Evolutionary conservation across 164 flowering plant species (phyloP).

Genomic region (Annona cherimola): DNA sequence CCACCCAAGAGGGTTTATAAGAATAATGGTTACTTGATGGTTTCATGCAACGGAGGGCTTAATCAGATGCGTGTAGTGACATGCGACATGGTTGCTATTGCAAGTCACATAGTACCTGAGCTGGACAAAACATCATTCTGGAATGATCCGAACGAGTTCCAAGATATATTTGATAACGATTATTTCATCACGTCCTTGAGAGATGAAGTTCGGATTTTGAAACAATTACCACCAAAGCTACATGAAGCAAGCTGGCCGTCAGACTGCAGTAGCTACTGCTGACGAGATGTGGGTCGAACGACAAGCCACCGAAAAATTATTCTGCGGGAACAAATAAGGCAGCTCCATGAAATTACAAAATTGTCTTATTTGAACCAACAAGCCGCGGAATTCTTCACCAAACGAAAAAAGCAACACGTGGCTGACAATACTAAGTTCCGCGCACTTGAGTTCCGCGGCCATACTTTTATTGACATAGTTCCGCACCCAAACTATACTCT

Average conservation of each 20-base stretch:
- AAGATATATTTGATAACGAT: slow-evolving; percentile 92
- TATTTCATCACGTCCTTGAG: slow-evolving; percentile 81
- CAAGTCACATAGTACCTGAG: slow-evolving; percentile 88
- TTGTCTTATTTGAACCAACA: too few relatives aligned
- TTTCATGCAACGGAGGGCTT: slow-evolving; percentile 90
- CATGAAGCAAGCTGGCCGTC: too few relatives aligned
- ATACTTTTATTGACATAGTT: too few relatives aligned
- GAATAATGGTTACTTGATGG: slow-evolving; percentile 90
- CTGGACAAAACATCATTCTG: slow-evolving; percentile 92
- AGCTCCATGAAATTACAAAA: too few relatives aligned
- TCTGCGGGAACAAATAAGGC: too few relatives aligned
- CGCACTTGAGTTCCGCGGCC: too few relatives aligned
- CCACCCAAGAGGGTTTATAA: slow-evolving; percentile 54
- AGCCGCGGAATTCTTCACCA: too few relatives aligned
- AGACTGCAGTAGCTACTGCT: background rate
- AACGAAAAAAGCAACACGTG: too few relatives aligned
- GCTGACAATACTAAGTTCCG: too few relatives aligned
- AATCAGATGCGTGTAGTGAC: slow-evolving; percentile 98
- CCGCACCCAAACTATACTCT: too few relatives aligned
- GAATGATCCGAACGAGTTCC: slow-evolving; percentile 91
- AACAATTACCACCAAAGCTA: slow-evolving; percentile 71
- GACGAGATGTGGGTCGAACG: too few relatives aligned
- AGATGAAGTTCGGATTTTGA: slow-evolving; percentile 81
- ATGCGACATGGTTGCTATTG: slow-evolving; percentile 96
- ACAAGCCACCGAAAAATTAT: too few relatives aligned